A percentile compares a stretch with the other conserved stretches of the same genome.
Evolutionary conservation across 176 grass and related monocot genomes (phyloP).

Genomic region (Bromus sterilis): DNA sequence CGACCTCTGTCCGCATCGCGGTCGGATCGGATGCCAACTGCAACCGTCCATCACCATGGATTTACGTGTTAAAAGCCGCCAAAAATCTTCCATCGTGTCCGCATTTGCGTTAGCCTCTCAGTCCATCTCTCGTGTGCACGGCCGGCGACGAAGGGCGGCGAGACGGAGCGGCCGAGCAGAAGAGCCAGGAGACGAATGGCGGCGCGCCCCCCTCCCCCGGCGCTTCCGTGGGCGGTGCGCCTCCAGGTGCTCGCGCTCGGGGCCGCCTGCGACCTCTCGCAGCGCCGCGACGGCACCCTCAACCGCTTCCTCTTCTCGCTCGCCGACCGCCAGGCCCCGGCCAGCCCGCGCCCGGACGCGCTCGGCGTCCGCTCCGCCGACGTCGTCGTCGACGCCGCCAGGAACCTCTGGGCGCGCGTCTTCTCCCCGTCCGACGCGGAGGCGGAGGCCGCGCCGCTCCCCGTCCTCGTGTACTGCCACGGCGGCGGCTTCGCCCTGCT

Average conservation of each 20-base stretch:
- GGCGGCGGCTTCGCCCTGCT: slow-evolving; percentile 53
- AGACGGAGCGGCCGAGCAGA: background rate
- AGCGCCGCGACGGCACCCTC: slow-evolving; percentile 43
- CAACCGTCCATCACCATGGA: too few species aligned
- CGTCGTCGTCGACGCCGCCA: slow-evolving; percentile 12
- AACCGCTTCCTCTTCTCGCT: slow-evolving; percentile 39
- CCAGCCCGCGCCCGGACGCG: slow-evolving; percentile 12
- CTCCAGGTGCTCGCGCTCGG: background rate
- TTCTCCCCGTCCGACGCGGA: background rate
- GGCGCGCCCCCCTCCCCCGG: background rate
- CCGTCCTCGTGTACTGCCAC: slow-evolving; percentile 53
- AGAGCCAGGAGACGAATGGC: background rate
- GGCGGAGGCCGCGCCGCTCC: background rate
- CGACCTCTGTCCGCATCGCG: background rate
- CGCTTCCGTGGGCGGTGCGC: slow-evolving; percentile 33
- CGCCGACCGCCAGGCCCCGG: slow-evolving; percentile 2
- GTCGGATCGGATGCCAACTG: background rate
- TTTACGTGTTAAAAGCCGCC: too few species aligned
- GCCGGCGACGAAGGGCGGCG: background rate
- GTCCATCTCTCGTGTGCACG: background rate
- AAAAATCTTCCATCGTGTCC: background rate
- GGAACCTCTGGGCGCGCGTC: slow-evolving; percentile 38
- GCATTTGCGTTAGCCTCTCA: background rate
- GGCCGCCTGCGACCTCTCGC: background rate
- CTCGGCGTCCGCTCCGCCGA: slow-evolving; percentile 38